These are phyloP conservation scores for Diaporthe ilicicola DNA, from an alignment of 2,329 filamentous ascomycete species.

Conservation along the genomic window DNA sequence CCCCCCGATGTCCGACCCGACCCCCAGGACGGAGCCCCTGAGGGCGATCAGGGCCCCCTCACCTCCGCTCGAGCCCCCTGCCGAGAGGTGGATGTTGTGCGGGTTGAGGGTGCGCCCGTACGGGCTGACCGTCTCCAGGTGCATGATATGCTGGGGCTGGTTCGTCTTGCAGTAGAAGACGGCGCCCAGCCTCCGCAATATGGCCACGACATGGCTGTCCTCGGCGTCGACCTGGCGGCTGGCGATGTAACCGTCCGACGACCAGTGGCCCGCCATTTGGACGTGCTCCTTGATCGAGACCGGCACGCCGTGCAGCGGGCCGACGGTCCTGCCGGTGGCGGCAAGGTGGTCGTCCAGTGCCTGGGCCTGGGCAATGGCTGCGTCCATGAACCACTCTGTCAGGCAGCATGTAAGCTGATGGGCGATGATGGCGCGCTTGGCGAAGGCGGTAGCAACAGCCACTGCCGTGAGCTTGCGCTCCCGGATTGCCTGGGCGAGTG, in stretches of 20 bases:
- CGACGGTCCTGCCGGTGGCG: constrained; percentile 51
- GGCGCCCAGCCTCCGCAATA: constrained; percentile 66
- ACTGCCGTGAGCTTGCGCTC: constrained; percentile 46
- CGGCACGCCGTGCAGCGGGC: constrained; percentile 65
- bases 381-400: constrained; percentile 37
- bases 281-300: constrained; percentile 68
- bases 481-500: constrained; percentile 50
- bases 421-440: constrained; percentile 54
- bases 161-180: constrained; percentile 75
- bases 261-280: constrained; percentile 59
- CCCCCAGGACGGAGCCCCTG: constrained; percentile 50
- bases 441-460: constrained; percentile 52
- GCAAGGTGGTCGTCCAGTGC: constrained; percentile 52
- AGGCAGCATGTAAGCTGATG: constrained; percentile 48
- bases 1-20: constrained; percentile 54
- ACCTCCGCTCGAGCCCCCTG: constrained; percentile 73
- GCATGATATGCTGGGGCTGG: constrained; percentile 66
- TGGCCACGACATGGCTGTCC: constrained; percentile 64
- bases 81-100: constrained; percentile 64
- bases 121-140: constrained; percentile 67
- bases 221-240: constrained; percentile 57
- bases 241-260: constrained; percentile 60
- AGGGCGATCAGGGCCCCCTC: constrained; percentile 51
- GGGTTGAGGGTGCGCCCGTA: constrained; percentile 72
- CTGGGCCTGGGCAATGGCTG: constrained; percentile 40